Evolutionary conservation across 352 stramenopile genomes (phyloP).

Genomic region (Aphanomyces astaci): DNA sequence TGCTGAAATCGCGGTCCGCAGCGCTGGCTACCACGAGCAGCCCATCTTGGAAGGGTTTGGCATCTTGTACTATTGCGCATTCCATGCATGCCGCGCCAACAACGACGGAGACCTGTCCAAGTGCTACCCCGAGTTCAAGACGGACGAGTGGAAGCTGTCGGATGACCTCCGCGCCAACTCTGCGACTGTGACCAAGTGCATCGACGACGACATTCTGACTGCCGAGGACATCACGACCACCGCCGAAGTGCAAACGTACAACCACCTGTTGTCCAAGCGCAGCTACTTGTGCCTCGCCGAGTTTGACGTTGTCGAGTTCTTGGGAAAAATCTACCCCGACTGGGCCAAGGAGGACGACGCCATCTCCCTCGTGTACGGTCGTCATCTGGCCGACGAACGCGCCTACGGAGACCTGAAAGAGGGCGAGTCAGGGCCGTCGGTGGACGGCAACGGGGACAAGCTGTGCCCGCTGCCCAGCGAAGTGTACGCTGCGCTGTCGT

Average conservation of each 20-base stretch:
- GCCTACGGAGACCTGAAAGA: background rate
- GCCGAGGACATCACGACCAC: slow-evolving; percentile 70
- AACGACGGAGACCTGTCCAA: slow-evolving; percentile 18
- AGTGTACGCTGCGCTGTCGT: background rate
- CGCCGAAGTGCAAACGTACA: background rate
- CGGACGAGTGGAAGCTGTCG: background rate
- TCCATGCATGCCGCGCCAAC: slow-evolving; percentile 22
- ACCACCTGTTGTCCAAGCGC: background rate
- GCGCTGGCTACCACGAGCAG: slow-evolving; percentile 15
- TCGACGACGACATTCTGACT: slow-evolving; percentile 67
- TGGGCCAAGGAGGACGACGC: slow-evolving; percentile 11
- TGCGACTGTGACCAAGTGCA: slow-evolving; percentile 24
- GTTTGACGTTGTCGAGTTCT: slow-evolving; percentile 12
- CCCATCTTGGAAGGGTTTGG: slow-evolving; percentile 22
- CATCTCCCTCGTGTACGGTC: slow-evolving; percentile 2
- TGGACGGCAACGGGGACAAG: background rate
- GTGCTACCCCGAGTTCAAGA: slow-evolving; percentile 20
- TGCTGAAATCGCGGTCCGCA: slow-evolving; percentile 20
- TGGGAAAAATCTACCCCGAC: background rate
- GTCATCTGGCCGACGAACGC: slow-evolving; percentile 18
- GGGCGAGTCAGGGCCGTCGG: too few species aligned
- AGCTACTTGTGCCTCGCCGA: slow-evolving; percentile 22
- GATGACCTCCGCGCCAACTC: background rate
- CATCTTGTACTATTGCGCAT: slow-evolving; percentile 22
- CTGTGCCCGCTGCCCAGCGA: background rate